Evolutionary conservation across 192 early-diverging fungal species (phyloP), one percentile per base, ranked within the genome.

Genomic region (Coemansia sp.): DNA sequence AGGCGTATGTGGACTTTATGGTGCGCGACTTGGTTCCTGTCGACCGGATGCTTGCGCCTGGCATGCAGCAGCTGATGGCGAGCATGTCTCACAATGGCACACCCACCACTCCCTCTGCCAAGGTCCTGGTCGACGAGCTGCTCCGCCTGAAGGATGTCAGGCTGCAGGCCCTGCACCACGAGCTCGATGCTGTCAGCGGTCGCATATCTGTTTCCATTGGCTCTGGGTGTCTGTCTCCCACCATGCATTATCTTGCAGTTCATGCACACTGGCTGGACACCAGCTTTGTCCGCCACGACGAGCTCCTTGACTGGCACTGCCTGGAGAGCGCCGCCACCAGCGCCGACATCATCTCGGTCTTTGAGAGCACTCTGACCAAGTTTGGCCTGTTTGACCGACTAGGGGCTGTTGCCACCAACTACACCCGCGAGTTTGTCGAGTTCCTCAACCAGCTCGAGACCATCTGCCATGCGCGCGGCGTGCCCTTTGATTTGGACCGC

Each of bases 371-470:
- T 8, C 70, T 83, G 67, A 73, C 76, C 20, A 67, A 52, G 31
- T 83, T 69, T 46, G 60, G 44, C 22, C 66, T 83, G 63, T 83
- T 83, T 49, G 34, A 38, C 54, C 62, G 72, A 0, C 70, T 83
- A 57, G 73, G 73, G n/a, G 67, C 67, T 3, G 76, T 83, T 11
- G 78, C 80, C 6, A 78, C 80, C 63, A 78, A 65, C 73, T 83
- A 83, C 70, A 83, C 80, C 2, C 80, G 76, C 67, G 80, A 83
- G 66, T 78, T 72, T 67, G 76, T 83, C 33, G 80, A 83, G 73
- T 83, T 83, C 55, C 73, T 83, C 41, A 83, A 83, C 68, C 80
- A 83, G 70, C 73, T 59, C 46, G 80, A 83, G 65, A 78, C 73
- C 42, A 75, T 83, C 44, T 83, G 80, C 76, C 80, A 83, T 43